These are phyloP conservation scores for Penicillium oxalicum DNA, from an alignment of 2,329 filamentous ascomycete species.

Conservation along the genomic window DNA sequence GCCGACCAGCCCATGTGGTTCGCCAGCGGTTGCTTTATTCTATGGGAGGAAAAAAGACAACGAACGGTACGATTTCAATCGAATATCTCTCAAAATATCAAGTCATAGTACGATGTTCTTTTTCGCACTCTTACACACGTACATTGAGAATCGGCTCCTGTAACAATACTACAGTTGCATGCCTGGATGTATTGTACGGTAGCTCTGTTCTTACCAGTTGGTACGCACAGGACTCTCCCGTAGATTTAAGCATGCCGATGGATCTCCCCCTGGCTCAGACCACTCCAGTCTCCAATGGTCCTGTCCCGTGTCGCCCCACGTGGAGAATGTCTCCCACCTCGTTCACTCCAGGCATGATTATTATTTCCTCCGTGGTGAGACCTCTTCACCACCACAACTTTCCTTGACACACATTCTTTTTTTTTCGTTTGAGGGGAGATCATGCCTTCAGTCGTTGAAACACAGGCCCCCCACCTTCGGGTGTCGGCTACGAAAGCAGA, in stretches of 20 bases:
- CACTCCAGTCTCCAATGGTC: slow-evolving; percentile 6
- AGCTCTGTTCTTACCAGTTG: not conserved
- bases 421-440: slow-evolving; percentile 8
- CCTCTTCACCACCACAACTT: slow-evolving; percentile 4
- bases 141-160: no score
- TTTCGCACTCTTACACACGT: no score
- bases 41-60: no score
- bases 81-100: no score
- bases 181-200: no score
- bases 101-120: no score
- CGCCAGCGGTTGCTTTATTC: no score
- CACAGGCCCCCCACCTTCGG: slow-evolving; percentile 30
- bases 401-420: not conserved
- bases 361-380: slow-evolving; percentile 11
- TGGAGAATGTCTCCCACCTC: slow-evolving; percentile 29
- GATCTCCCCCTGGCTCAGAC: slow-evolving; percentile 6
- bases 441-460: slow-evolving; percentile 28
- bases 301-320: slow-evolving; percentile 30
- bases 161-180: no score
- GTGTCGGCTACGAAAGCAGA: slow-evolving; percentile 27
- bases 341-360: slow-evolving; percentile 9
- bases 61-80: no score
- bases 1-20: no score
- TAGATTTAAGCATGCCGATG: slow-evolving; percentile 13
- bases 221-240: not conserved